Percentiles rank a stretch among this genome's conserved stretches.
phyloP scores from a whole-genome alignment of 805 yeast genomes.

The Sugiyamaella marilandica region DNA sequence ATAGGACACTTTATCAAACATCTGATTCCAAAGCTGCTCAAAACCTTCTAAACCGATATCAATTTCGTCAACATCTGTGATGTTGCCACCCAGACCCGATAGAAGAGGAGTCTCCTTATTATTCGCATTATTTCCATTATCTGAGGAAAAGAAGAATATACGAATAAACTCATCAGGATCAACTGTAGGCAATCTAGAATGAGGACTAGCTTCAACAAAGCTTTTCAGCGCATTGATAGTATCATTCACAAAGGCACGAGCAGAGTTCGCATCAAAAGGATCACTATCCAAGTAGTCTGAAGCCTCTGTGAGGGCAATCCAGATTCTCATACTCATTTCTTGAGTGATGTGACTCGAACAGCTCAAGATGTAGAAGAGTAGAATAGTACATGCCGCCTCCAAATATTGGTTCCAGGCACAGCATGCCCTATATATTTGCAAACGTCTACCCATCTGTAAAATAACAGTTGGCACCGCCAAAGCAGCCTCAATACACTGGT shows the following conservation, averaged over 20 bases:
- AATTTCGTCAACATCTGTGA: neutral
- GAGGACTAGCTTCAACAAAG: neutral
- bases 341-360: neutral
- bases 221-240: neutral
- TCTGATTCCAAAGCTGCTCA: neutral
- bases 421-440: slow-evolving; percentile 1
- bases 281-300: slow-evolving; percentile 12
- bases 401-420: slow-evolving; percentile 11
- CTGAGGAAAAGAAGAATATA: neutral
- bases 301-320: slow-evolving; percentile 12
- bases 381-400: slow-evolving; percentile 8
- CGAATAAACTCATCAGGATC: slow-evolving; percentile 1
- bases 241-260: slow-evolving; percentile 1
- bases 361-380: slow-evolving; percentile 10
- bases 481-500: slow-evolving; percentile 7
- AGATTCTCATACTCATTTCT: slow-evolving; percentile 12
- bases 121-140: neutral
- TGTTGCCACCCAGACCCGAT: neutral
- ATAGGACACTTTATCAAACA: neutral
- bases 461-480: slow-evolving; percentile 12
- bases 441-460: slow-evolving; percentile 9
- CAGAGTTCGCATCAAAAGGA: slow-evolving; percentile 1
- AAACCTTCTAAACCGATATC: neutral
- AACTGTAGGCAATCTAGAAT: neutral
- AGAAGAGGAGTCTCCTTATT: neutral